Base-by-base conservation (phyloP, 1,284 basidiomycete species). In the Hemileia vastatrix region DNA sequence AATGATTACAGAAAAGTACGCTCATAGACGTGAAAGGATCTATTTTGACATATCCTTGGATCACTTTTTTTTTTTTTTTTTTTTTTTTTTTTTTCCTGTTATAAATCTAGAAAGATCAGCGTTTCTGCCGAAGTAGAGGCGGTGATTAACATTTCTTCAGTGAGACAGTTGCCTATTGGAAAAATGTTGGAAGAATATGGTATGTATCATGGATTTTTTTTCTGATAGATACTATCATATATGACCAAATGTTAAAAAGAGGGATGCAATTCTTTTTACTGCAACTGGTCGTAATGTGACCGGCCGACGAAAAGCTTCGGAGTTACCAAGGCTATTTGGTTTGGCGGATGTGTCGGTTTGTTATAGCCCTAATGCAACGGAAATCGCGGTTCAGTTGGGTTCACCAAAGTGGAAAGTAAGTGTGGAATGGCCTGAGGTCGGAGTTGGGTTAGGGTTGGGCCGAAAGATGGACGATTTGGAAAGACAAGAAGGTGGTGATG, bases 291-390 rank as follows among this genome's bases (percentile, higher is more conserved):
- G n/a, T n/a, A n/a, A n/a, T n/a, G n/a, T n/a, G n/a, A n/a, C n/a
- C n/a, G n/a, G n/a, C n/a, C n/a, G n/a, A n/a, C n/a, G n/a, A n/a
- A n/a, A n/a, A n/a, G n/a, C n/a, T n/a, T n/a, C n/a, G n/a, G n/a
- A 50, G n/a, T 36, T 63, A 24, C 45, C 60, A 4, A 18, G 60
- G 3, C 45, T 55, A 19, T 63, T 63, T 24, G 48, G 54, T 15
- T 44, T 63, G 18, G 55, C 60, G 18, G 60, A 63, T 44, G 54
- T 50, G 8, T 56, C 60, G 43, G 33, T 63, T 23, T 63, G 54
- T 24, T 56, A 56, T 27, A 56, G 33, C 11, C 33, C 47, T 18
- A 55, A 44, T 52, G 53, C 48, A n/a, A 50, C 60, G 23, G 15
- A 56, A 6, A 63, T 47, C 3, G 54, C 56, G 15, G 33, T 56